A percentile compares a stretch with the other conserved stretches of the same genome.
Evolutionary conservation across 805 yeast genomes (phyloP).

Genomic region (Candida tammaniensis): DNA sequence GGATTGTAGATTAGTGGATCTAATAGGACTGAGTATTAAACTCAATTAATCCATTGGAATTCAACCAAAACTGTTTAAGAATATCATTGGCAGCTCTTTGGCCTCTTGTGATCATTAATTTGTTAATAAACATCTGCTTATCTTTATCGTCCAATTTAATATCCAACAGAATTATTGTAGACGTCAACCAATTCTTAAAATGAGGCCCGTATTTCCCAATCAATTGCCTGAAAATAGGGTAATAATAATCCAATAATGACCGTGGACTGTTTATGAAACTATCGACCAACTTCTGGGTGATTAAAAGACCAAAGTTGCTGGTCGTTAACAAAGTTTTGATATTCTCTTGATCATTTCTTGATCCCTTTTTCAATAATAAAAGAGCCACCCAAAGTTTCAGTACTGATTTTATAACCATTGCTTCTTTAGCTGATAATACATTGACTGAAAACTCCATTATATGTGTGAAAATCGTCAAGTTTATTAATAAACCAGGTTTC

Average conservation of each 20-base stretch:
- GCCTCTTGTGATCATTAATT: constrained; percentile 62
- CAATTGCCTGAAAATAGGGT: constrained; percentile 49
- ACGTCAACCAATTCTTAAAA: constrained; percentile 45
- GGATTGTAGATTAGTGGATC: background rate
- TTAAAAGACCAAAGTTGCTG: constrained; percentile 18
- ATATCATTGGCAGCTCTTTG: constrained; percentile 57
- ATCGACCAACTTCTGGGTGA: constrained; percentile 25
- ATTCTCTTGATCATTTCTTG: constrained; percentile 36
- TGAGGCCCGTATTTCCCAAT: constrained; percentile 46
- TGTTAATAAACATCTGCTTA: constrained; percentile 43
- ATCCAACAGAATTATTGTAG: constrained; percentile 10
- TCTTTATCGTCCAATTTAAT: constrained; percentile 29
- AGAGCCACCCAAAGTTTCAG: constrained; percentile 55
- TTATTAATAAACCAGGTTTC: constrained; percentile 44
- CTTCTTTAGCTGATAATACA: constrained; percentile 47
- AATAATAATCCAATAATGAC: constrained; percentile 59
- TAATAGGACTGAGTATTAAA: constrained; percentile 17
- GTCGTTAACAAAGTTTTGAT: constrained; percentile 16
- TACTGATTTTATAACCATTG: constrained; percentile 51
- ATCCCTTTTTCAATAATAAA: constrained; percentile 45
- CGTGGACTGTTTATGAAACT: constrained; percentile 47
- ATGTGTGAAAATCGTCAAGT: constrained; percentile 22
- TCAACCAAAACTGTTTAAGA: constrained; percentile 63
- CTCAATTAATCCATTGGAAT: constrained; percentile 53
- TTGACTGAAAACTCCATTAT: constrained; percentile 30